phyloP scores from a whole-genome alignment of 306 rosid species.

The Lotus japonicus region DNA sequence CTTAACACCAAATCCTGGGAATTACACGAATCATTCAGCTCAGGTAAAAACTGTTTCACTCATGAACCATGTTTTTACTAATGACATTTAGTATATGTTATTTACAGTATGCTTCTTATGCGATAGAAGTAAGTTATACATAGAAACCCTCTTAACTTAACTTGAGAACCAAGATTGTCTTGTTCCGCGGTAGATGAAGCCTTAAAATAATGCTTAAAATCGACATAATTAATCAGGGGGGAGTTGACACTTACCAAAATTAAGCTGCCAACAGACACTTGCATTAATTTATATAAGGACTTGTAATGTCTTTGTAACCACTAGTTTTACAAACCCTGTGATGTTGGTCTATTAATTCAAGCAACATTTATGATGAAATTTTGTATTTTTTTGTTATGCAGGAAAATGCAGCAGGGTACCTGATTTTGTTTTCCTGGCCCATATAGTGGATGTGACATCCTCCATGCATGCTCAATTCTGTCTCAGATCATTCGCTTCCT shows the following conservation, averaged over 20 bases:
- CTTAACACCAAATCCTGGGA: constrained; percentile 58
- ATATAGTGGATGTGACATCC: constrained; percentile 63
- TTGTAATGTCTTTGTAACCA: not conserved
- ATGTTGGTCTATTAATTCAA: not conserved
- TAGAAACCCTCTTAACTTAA: too few relatives aligned
- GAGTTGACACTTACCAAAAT: not conserved
- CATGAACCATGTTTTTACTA: too few relatives aligned
- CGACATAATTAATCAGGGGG: too few relatives aligned
- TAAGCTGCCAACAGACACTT: not conserved
- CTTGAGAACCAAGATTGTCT: too few relatives aligned
- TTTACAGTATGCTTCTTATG: too few relatives aligned
- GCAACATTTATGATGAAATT: not conserved
- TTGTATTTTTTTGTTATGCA: constrained; percentile 10
- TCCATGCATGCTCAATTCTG: constrained; percentile 45
- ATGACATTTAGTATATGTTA: too few relatives aligned
- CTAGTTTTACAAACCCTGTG: not conserved
- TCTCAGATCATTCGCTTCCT: constrained; percentile 48
- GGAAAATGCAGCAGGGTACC: constrained; percentile 50
- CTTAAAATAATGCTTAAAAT: too few relatives aligned
- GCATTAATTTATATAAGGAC: not conserved
- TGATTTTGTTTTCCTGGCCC: constrained; percentile 80
- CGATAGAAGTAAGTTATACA: too few relatives aligned
- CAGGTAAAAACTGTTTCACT: constrained; percentile 16
- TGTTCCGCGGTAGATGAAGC: not conserved
- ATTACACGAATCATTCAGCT: constrained; percentile 43